Base-by-base conservation (phyloP, 2,329 filamentous ascomycete species). In the Lojkania enalia region DNA sequence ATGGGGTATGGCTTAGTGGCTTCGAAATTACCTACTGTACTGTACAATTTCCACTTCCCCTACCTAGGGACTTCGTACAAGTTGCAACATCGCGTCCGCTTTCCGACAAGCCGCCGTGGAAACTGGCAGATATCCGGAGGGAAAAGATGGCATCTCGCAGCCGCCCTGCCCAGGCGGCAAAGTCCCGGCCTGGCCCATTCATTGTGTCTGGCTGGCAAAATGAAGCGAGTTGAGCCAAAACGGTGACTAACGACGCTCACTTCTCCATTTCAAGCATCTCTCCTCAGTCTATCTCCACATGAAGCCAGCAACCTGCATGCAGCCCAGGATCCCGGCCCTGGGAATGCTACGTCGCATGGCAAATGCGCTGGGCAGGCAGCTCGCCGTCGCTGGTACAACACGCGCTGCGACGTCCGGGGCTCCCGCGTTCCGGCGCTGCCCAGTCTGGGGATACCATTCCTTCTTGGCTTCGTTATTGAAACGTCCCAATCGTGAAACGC, bases 101-200 rank as follows among this genome's bases (percentile, higher is more conserved):
- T 54, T 51, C 50, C 49, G 35, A 46, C 41, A 36, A 31, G 29
- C 35, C 37, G 37, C 46, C 35, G 49, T 47, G 47, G 48, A 23
- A 49, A 45, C 49, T 57, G 58, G 60, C 47, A 57, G 38, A 55
- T 50, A 35, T 51, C 47, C 55, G 55, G 57, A 25, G 51, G 35
- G 46, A 50, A 49, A 49, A 43, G 37, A 48, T 52, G 50, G 47
- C 51, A 54, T 52, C 48, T 51, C 48, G 48, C 46, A 42, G 47
- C 44, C 48, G 48, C 33, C 13, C 32, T 42, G 42, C 35, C 42
- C 45, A 35, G 39, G 23, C 44, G 13, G 19, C 36, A 14, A 21
- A 37, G 39, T 46, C 25, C 41, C 36, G 30, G 29, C 35, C 15
- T 39, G 18, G 29, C n/a, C n/a, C n/a, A n/a, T n/a, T n/a, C n/a